Base-by-base conservation (phyloP, 768 basidiomycete genomes). In the Tricholomella constricta region DNA sequence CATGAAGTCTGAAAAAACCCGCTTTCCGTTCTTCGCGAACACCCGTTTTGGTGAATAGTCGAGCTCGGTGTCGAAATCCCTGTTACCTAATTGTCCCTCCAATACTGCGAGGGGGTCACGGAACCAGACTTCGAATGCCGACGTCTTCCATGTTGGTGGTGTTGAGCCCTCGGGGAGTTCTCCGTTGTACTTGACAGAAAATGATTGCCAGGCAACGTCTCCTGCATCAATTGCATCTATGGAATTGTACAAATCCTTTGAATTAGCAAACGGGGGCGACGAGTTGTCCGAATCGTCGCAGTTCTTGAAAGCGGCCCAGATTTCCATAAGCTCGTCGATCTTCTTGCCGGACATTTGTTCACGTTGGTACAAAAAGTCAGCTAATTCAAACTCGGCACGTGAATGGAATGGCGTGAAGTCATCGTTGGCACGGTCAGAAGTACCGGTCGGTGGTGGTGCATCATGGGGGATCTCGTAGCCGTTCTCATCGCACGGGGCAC, bases 141-240 rank as follows among this genome's bases (percentile, higher is more conserved):
- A 51, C 9, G 31, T 47, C 60, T 64, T 73, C 76, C 73, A 78
- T 5, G 70, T 60, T 14, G 62, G 48, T 54, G 14, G 55, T 50
- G 62, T 55, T n/a, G n/a, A n/a, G 0, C 47, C 52, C 6, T 62
- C 57, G 11, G 47, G 17, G 12, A 56, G 27, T 52, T 64, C 12
- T 25, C 66, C 22, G 62, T 53, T 49, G 31, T 72, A 74, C 8
- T 51, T 41, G 25, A 72, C 45, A 0, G 60, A 46, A 48, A 78
- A 70, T 6, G 54, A 55, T 6, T 67, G 25, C 75, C 76, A 79
- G 0, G 73, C 64, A 7, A 64, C 63, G 37, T 72, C 69, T 2
- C 74, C 73, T 15, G 65, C 48, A 11, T 32, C 42, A 15, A 67
- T 75, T 0, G 50, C 44, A 46, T 78, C 72, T 15, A 79, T 76